Base-by-base conservation (phyloP, 1,284 basidiomycete genomes). In the Lentinula novae-zelandiae region DNA sequence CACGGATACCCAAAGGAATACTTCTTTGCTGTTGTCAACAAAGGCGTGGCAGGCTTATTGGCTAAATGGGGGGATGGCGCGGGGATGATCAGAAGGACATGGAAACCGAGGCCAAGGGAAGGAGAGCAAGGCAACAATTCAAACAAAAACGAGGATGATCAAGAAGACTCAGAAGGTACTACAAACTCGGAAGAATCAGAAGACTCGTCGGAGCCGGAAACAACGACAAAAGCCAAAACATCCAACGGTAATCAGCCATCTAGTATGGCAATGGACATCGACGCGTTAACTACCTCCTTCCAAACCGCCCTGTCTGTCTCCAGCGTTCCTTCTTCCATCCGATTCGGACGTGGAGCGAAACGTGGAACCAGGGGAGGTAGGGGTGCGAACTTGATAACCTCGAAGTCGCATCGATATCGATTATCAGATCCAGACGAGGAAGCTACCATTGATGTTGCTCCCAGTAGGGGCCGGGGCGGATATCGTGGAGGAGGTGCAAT, bases 21-120 rank as follows among this genome's bases (percentile, higher is more conserved):
- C 73, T 95, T 92, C 73, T 96, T 95, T 71, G 83, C 87, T 22
- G 87, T 96, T 49, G 93, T 91, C 8, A 93, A 94, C 72, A 93
- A 92, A 71, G 93, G 93, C 22, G 84, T 95, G 7, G 90, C 90
- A 8, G 89, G 86, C 1, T 74, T 92, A 20, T 70, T 92, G 62
- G 82, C 82, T 69, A 82, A 76, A 67, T 92, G 89, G 89, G 90
- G 90, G 9, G 89, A 90, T 64, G 90, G 90, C 9, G 90, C 83
- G 7, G 92, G 89, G 68, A 76, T 93, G 75, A 77, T 92, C 58
- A 77, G 90, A 31, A 82, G 81, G 33, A 76, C 82, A 57, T 93
- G 90, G 90, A 89, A 84, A 64, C 20, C 36, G 10, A 20, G 53
- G 49, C 12, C 49, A 8, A 36, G 44, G 38, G 39, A 44, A 57